phyloP scores from a whole-genome alignment of 495 filamentous ascomycete species.

The Wilcoxina mikolae region DNA sequence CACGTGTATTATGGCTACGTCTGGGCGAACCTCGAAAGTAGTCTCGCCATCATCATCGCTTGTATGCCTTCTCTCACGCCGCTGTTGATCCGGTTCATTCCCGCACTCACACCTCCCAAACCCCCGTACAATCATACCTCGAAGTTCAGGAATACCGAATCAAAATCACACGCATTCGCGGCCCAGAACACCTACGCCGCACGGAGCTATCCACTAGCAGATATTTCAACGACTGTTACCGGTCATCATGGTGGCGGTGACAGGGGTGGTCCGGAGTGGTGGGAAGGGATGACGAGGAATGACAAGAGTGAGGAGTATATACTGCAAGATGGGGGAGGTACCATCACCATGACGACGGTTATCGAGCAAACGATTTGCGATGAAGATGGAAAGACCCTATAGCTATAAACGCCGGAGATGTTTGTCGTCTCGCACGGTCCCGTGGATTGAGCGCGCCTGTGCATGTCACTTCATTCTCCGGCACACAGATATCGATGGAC shows the following conservation, averaged over 20 bases:
- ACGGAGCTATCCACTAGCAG: slow-evolving; percentile 18
- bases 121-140: no score
- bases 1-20: slow-evolving; percentile 17
- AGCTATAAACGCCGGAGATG: not conserved
- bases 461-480: no score
- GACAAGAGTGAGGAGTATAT: slow-evolving; percentile 19
- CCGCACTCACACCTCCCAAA: not conserved
- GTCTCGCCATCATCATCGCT: slow-evolving; percentile 15
- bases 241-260: slow-evolving; percentile 6
- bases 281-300: not conserved
- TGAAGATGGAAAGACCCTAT: not conserved
- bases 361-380: slow-evolving; percentile 16
- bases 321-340: not conserved
- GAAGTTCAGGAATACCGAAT: not conserved
- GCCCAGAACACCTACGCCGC: slow-evolving; percentile 4
- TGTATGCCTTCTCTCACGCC: slow-evolving; percentile 17
- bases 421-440: not conserved
- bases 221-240: slow-evolving; percentile 22
- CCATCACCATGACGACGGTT: slow-evolving; percentile 20
- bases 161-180: not conserved
- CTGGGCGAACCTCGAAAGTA: slow-evolving; percentile 16
- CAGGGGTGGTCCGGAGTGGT: not conserved
- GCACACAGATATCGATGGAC: no score
- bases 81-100: slow-evolving; percentile 13
- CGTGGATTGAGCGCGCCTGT: no score